phyloP scores from a whole-genome alignment of 2,329 filamentous ascomycete genomes.

The Bipolaris victoriae region DNA sequence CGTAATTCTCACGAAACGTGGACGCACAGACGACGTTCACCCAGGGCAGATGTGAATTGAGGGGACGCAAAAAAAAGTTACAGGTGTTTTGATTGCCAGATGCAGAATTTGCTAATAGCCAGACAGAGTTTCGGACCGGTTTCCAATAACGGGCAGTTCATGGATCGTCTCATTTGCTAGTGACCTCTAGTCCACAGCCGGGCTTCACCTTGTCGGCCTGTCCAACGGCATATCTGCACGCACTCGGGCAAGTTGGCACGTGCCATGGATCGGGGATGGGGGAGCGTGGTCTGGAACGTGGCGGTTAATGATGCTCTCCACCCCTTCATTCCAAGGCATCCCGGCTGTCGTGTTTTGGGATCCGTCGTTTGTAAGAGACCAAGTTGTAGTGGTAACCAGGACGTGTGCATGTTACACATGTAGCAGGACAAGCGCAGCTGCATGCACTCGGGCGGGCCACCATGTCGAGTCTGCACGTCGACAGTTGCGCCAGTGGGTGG shows the following conservation, averaged over 20 bases:
- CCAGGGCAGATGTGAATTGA: not conserved
- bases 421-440: not conserved
- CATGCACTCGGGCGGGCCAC: not conserved
- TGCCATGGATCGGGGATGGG: not conserved
- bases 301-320: constrained; percentile 10
- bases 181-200: too few species aligned
- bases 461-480: not conserved
- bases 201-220: not conserved
- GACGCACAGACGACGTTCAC: constrained; percentile 9
- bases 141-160: constrained; percentile 2
- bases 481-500: not conserved
- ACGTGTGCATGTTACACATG: not conserved
- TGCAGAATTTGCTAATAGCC: not conserved
- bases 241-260: constrained; percentile 5
- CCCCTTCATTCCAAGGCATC: constrained; percentile 6
- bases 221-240: not conserved
- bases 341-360: constrained; percentile 8
- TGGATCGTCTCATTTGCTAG: not conserved
- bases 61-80: not conserved
- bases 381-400: not conserved
- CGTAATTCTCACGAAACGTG: constrained; percentile 13
- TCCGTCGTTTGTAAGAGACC: not conserved
- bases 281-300: constrained; percentile 10
- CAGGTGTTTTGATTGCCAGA: not conserved
- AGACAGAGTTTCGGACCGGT: constrained; percentile 12